phyloP scores from a whole-genome alignment of 2,329 filamentous ascomycete genomes.

The Macrophomina phaseolina region DNA sequence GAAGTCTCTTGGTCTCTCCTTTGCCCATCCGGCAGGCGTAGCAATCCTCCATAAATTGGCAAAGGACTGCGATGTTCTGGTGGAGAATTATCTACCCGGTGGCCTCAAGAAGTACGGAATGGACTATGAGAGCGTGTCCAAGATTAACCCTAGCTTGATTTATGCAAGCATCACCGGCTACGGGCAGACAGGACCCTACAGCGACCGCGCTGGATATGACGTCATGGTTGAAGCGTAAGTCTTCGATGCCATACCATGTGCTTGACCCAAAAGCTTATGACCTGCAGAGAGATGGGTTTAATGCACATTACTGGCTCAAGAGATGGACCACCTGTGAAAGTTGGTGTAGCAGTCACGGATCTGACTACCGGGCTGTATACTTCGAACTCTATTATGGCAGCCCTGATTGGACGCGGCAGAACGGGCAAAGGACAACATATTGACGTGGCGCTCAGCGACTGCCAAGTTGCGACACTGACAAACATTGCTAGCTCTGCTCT shows the following conservation, averaged over 20 bases:
- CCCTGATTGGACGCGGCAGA: constrained; percentile 74
- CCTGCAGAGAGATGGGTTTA: constrained; percentile 76
- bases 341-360: constrained; percentile 96
- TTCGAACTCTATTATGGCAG: constrained; percentile 93
- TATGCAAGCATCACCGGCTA: constrained; percentile 98
- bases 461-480: constrained; percentile 90
- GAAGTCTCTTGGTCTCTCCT: constrained; percentile 89
- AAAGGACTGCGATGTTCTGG: constrained; percentile 85
- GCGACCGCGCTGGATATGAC: constrained; percentile 88
- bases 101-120: constrained; percentile 87
- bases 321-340: constrained; percentile 92
- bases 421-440: constrained; percentile 89
- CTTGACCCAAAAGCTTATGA: constrained; percentile 29
- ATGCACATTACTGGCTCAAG: constrained; percentile 97
- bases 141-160: constrained; percentile 84
- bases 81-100: constrained; percentile 95
- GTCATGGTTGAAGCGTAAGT: constrained; percentile 92
- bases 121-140: constrained; percentile 80
- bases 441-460: constrained; percentile 89
- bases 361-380: constrained; percentile 94
- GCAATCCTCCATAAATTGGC: constrained; percentile 85
- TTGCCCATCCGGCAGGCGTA: constrained; percentile 82
- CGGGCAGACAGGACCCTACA: constrained; percentile 92
- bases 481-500: constrained; percentile 94
- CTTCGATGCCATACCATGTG: background rate